phyloP scores from a whole-genome alignment of 164 flowering plant genomes.

The Berberis thunbergii region DNA sequence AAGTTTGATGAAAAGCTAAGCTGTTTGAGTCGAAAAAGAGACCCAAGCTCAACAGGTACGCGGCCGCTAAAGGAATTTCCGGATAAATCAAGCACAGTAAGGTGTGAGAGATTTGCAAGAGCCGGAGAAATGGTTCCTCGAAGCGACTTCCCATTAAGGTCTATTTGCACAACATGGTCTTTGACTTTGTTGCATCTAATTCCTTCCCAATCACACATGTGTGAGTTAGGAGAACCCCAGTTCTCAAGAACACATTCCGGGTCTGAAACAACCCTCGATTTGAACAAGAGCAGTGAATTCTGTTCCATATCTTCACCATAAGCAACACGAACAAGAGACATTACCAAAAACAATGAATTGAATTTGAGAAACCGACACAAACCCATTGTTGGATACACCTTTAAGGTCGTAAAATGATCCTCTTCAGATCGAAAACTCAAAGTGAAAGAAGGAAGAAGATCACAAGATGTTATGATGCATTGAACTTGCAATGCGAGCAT shows the following conservation, averaged over 20 bases:
- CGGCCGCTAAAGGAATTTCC: conserved; percentile 51
- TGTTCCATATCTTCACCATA: conserved; percentile 18
- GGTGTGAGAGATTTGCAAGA: conserved; percentile 38
- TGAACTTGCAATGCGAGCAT: not conserved
- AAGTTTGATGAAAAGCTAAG: conserved; percentile 56
- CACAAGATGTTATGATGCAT: not conserved
- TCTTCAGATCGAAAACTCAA: not conserved
- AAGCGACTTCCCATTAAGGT: conserved; percentile 41
- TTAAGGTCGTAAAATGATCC: not conserved
- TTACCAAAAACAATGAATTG: conserved; percentile 15
- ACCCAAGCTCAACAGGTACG: conserved; percentile 58
- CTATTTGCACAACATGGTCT: conserved; percentile 38
- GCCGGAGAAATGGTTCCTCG: conserved; percentile 60
- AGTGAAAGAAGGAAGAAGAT: not conserved
- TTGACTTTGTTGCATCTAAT: conserved; percentile 33
- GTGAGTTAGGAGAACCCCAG: conserved; percentile 46
- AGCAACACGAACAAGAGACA: conserved; percentile 10
- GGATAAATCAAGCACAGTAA: conserved; percentile 60
- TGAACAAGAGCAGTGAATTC: conserved; percentile 51
- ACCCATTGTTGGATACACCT: conserved; percentile 14
- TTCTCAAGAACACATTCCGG: conserved; percentile 32
- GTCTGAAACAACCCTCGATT: conserved; percentile 37
- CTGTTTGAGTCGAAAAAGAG: conserved; percentile 36
- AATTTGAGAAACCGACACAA: conserved; percentile 17
- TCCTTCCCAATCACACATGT: conserved; percentile 74